Evolutionary conservation across 768 basidiomycete genomes (phyloP).

Genomic region (Boletus subparvulus): DNA sequence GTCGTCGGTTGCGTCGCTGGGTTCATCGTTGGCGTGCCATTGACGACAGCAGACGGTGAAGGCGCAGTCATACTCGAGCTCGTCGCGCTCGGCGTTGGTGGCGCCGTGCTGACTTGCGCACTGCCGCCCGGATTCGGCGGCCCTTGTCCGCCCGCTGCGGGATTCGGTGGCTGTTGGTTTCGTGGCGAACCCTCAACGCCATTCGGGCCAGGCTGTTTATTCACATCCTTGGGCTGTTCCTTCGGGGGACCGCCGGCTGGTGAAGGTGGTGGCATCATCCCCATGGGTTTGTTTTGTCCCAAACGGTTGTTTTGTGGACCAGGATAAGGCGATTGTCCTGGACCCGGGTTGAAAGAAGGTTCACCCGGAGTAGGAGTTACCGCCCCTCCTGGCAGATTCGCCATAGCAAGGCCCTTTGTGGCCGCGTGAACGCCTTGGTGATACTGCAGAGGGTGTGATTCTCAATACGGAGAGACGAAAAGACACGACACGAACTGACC

Average conservation of each 20-base stretch:
- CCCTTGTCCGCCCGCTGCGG: conserved; percentile 26
- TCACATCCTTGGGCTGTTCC: conserved; percentile 35
- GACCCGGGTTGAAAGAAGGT: conserved; percentile 39
- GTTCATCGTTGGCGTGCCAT: conserved; percentile 32
- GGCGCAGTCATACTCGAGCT: conserved; percentile 37
- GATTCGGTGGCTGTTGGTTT: conserved; percentile 35
- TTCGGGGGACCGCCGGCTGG: conserved; percentile 39
- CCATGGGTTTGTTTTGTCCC: conserved; percentile 38
- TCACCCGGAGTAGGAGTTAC: conserved; percentile 48
- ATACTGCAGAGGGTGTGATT: conserved; percentile 28
- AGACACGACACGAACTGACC: conserved; percentile 16
- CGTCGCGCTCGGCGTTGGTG: conserved; percentile 37
- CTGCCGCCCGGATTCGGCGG: conserved; percentile 17
- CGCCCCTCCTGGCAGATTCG: conserved; percentile 32
- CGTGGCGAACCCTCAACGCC: conserved; percentile 44
- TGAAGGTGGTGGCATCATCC: conserved; percentile 54
- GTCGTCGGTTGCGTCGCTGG: conserved; percentile 26
- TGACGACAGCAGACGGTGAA: conserved; percentile 38
- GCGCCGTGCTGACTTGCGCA: conserved; percentile 33
- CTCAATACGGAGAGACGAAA: conserved; percentile 7
- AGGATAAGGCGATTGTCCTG: conserved; percentile 35
- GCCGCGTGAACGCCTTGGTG: conserved; percentile 38
- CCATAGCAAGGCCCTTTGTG: conserved; percentile 36
- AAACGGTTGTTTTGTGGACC: conserved; percentile 32
- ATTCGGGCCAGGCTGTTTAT: conserved; percentile 25